Evolutionary conservation across 495 filamentous ascomycete genomes (phyloP), one percentile per base, ranked within the genome.

Genomic region (Podospora appendiculata): DNA sequence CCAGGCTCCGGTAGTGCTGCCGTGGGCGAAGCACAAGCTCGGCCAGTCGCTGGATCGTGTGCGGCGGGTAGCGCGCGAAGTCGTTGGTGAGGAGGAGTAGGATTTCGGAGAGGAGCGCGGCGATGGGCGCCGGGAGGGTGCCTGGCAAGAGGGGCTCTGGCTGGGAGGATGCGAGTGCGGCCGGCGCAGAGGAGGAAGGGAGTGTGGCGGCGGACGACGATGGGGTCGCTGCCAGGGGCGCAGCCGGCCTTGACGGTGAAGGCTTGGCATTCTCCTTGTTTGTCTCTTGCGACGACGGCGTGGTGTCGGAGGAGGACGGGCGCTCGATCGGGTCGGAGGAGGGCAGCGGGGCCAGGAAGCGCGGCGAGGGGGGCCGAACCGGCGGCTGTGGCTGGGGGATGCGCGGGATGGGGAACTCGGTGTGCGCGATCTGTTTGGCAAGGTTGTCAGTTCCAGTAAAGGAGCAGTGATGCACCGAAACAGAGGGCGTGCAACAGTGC

Each of bases 11-110:
- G 70, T 98, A 96, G 67, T 95, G 89, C 41, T 77, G 72, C 39
- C 71, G 85, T 7, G 93, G 93, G 14, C 66, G 65, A 11, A 93
- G 76, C 39, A 96, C 75, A n/a, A 98, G 86, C 75, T 98, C 93
- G 16, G 93, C 81, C 34, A 98, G 79, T 41, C 93, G 87, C 69
- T 98, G 93, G 47, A 95, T 77, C 0, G 93, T 97, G 63, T 97
- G 90, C 0, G 93, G 93, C 1, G 93, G 93, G 53, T 88, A 80
- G 0, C 73, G 69, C 32, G 77, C 38, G 69, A 98, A 98, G 54
- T 79, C 78, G 4, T 71, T 72, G 38, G 70, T 74, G 41, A 98
- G 74, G n/a, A 80, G 84, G 4, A 72, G 76, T 19, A 77, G 81
- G 45, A 93, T 88, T 32, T 81, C 82, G 43, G 69, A 60, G 49